phyloP scores from a whole-genome alignment of 352 stramenopile species.

The Lagenidium sp. region DNA sequence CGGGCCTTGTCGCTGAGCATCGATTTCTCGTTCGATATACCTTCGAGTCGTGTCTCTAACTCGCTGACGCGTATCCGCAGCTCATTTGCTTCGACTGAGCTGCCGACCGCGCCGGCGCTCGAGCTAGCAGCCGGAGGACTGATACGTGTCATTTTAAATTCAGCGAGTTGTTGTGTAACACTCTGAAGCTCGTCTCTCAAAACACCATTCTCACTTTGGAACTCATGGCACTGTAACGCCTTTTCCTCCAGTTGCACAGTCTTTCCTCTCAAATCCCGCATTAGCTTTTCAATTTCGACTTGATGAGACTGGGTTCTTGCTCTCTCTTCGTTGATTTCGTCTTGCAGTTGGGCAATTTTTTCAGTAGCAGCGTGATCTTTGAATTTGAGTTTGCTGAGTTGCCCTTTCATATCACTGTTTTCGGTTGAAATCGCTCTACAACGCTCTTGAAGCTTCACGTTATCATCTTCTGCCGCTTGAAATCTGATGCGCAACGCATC shows the following conservation, averaged over 20 bases:
- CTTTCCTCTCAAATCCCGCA: slow-evolving; percentile 12
- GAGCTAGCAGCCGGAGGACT: too few relatives aligned
- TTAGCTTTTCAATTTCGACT: slow-evolving; percentile 9
- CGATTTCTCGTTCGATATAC: slow-evolving; percentile 16
- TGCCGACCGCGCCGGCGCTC: too few relatives aligned
- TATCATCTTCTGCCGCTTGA: too few relatives aligned
- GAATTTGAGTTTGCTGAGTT: slow-evolving; percentile 27
- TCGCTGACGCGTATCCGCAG: slow-evolving; percentile 18
- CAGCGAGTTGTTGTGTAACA: too few relatives aligned
- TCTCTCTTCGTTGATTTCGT: slow-evolving; percentile 21
- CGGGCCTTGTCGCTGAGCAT: slow-evolving; percentile 23
- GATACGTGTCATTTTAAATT: too few relatives aligned
- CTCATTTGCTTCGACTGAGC: too few relatives aligned
- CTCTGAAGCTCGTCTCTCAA: slow-evolving; percentile 22
- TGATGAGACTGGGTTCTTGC: slow-evolving; percentile 9
- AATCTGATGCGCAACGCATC: too few relatives aligned
- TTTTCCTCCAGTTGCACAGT: slow-evolving; percentile 15
- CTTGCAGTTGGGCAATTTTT: slow-evolving; percentile 17
- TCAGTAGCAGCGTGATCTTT: slow-evolving; percentile 27
- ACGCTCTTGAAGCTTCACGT: too few relatives aligned
- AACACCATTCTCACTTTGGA: slow-evolving; percentile 16
- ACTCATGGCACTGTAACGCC: slow-evolving; percentile 10
- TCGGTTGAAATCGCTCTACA: too few relatives aligned
- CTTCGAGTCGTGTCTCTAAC: slow-evolving; percentile 14
- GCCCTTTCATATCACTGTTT: slow-evolving; percentile 22